Base-by-base conservation (phyloP, 805 yeast species). In the Wickerhamiella azyma region DNA sequence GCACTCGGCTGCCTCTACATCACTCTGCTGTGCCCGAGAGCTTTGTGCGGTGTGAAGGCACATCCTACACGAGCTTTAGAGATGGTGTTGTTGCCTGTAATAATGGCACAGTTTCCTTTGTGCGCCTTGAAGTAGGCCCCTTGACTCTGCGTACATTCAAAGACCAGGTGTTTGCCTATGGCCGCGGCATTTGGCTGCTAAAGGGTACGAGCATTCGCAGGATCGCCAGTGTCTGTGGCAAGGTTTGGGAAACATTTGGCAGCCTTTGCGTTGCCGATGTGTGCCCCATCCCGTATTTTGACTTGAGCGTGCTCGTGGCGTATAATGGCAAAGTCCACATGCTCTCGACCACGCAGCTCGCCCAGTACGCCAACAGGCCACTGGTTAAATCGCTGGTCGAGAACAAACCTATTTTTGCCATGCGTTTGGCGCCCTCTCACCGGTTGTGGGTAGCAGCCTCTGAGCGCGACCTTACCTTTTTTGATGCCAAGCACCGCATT, bases 381-480 rank as follows among this genome's bases (percentile, higher is more conserved):
- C 36, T 30, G 30, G 21, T 35, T 4, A 26, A 18, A 10, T 18
- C 40, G 2, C 5, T 36, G 10, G 11, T 14, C 3, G 36, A 18
- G 8, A 24, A 37, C 3, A 26, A 21, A n/a, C 16, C 14, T 9
- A 18, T 26, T 17, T 2, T 28, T 3, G 9, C 35, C 4, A 14
- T 42, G 19, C 11, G 14, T 6, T n/a, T 24, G 9, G 26, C 28
- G 4, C 36, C 21, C 2, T 26, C 19, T 11, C 28, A 14, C 7
- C 35, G 45, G 13, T 24, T 26, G 4, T 45, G 48, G 48, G 30
- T 28, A 2, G 30, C 33, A 3, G 40, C 37, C 7, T 26, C 43
- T 8, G n/a, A 5, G 5, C 33, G 18, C 5, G 48, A 30, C 2
- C 19, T 45, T 13, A 16, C 7, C 11, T 45, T 45, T 17, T 21